Evolutionary conservation across 208 protist genomes (phyloP), one percentile per base, ranked within the genome.

Genomic region (Leishmania major): DNA sequence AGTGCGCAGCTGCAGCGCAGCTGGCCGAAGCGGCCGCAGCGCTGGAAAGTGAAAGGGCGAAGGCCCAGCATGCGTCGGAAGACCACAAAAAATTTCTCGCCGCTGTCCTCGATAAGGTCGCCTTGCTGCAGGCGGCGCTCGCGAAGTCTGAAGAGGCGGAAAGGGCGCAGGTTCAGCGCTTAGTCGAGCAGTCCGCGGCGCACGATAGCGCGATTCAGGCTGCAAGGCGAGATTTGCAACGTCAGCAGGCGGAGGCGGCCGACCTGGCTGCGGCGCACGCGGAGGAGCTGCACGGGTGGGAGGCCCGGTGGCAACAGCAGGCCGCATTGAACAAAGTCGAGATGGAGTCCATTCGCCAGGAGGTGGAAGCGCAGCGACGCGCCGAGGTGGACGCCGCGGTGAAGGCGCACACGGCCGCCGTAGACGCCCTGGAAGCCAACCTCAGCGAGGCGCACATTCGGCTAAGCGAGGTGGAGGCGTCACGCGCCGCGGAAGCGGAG

Each of bases 81-180:
- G 51, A 79, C 1, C 75, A 79, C 11, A 25, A 59, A 31, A 55
- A 10, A 1, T 0, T 37, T 40, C 64, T 79, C 45, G 10, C 37
- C 31, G 31, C 49, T 45, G 60, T 13, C 17, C 37, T 43, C 8
- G 31, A 60, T n/a, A n/a, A 51, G 67, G 17, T 47, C 5, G 37
- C 35, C 17, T 40, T 28, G 25, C 13, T 78, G 37, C 53, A 28
- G 25, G 55, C 40, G 3, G n/a, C 75, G 25, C 57, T 84, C 13
- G 37, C 43, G 4, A 51, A 60, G 31, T 75, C 75, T 31, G 64
- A 79, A 64, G 60, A 77, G 51, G 80, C 71, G 6, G 73, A 53
- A 28, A 37, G 17, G 49, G 40, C 31, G 13, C 25, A 40, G 0
- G 22, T 37, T 6, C 51, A 79, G 55, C 40, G 51, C 11, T 25